Percentiles rank a stretch among this genome's conserved stretches.
Evolutionary conservation across 352 stramenopile species (phyloP).

Genomic region (Pythium graminicola): DNA sequence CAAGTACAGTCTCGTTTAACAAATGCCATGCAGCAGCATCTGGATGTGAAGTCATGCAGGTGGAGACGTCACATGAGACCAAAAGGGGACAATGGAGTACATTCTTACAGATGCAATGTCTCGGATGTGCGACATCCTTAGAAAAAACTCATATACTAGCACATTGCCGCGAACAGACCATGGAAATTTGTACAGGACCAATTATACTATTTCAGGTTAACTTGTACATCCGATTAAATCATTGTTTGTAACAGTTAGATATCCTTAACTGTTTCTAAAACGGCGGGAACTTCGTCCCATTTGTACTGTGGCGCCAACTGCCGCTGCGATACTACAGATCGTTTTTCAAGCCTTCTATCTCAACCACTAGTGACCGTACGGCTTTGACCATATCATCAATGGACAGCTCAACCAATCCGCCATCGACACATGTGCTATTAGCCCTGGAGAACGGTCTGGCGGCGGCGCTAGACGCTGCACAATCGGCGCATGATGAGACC

Average conservation of each 20-base stretch:
- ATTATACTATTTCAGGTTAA: neutral
- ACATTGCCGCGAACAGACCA: too few relatives aligned
- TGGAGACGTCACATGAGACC: too few relatives aligned
- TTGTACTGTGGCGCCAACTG: neutral
- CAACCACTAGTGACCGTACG: neutral
- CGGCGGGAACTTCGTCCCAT: neutral
- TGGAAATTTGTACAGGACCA: too few relatives aligned
- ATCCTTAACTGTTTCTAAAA: neutral
- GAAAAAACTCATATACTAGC: too few relatives aligned
- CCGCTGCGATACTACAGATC: too few relatives aligned
- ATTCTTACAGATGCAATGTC: too few relatives aligned
- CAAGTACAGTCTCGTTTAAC: too few relatives aligned
- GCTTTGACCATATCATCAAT: neutral
- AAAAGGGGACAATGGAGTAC: too few relatives aligned
- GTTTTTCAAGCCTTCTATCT: neutral
- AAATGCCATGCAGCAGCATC: too few relatives aligned
- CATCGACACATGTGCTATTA: conserved; percentile 8
- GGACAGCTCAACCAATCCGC: neutral
- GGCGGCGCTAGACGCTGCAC: conserved; percentile 9
- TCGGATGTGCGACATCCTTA: too few relatives aligned
- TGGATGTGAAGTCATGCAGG: too few relatives aligned
- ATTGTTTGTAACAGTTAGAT: neutral
- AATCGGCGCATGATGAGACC: conserved; percentile 6
- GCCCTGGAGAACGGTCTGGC: conserved; percentile 23
- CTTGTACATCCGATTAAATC: too few relatives aligned